Evolutionary conservation across 2,329 filamentous ascomycete genomes (phyloP), one percentile per base, ranked within the genome.

Genomic region (Aspergillus pseudonomiae): DNA sequence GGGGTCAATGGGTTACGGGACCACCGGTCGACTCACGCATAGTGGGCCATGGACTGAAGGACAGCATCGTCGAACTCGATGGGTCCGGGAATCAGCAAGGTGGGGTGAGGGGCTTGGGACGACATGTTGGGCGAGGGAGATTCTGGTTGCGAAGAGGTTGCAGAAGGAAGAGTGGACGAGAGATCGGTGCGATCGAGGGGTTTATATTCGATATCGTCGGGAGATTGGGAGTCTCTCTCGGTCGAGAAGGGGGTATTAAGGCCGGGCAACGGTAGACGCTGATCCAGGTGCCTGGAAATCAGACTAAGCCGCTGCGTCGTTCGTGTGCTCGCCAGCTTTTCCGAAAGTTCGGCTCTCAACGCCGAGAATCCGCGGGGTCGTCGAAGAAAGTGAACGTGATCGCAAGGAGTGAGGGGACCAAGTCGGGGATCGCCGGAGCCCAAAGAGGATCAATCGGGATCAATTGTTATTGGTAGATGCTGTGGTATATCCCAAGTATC

Each of bases 51-150:
- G 65, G 93, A 92, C 79, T 94, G 88, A 59, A 97, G 88, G 65
- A 98, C 94, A 55, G 89, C 93, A 94, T 98, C 94, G 78, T 97
- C 94, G 77, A 97, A 97, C 83, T 98, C 94, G 79, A 98, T 96
- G 75, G 95, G 95, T 68, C 95, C 95, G 57, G 95, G 95, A 75
- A 99, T 98, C 81, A 99, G 88, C 80, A 99, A 85, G 61, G 94
- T 90, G 59, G 87, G 83, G 75, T 90, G 88, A 61, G 84, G 78
- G 60, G 85, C 73, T 80, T 89, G 87, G 61, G 73, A 76, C 46
- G 86, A 88, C 85, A 88, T 88, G 60, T 74, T 84, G 72, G 71
- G 68, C 57, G 71, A 65, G 58, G 70, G 67, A 64, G 69, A 68
- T 61, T 63, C 69, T 63, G 59, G 61, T 61, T 24, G 43, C 45